Evolutionary conservation across 2,329 filamentous ascomycete species (phyloP).

Genomic region (Ophiostoma angusticollis): DNA sequence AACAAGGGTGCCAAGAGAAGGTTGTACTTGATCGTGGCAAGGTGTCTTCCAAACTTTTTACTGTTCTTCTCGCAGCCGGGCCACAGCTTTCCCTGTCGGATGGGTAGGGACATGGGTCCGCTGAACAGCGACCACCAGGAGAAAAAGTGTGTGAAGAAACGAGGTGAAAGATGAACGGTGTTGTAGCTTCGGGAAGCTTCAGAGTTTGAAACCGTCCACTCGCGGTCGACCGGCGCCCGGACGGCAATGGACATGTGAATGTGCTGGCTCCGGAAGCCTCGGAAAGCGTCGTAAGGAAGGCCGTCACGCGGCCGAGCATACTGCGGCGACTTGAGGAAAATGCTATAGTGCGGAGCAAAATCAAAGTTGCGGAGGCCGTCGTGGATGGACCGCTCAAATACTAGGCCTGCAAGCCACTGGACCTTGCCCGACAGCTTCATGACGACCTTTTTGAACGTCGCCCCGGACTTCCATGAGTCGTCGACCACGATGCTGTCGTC

Average conservation of each 20-base stretch:
- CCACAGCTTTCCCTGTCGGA: slow-evolving; percentile 85
- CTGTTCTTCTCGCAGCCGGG: slow-evolving; percentile 89
- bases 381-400: slow-evolving; percentile 76
- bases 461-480: slow-evolving; percentile 55
- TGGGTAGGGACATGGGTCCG: slow-evolving; percentile 83
- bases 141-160: slow-evolving; percentile 98
- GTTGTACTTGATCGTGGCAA: slow-evolving; percentile 98
- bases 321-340: slow-evolving; percentile 70
- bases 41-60: slow-evolving; percentile 94
- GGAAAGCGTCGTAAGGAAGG: slow-evolving; percentile 75
- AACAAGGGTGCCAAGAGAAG: slow-evolving; percentile 84
- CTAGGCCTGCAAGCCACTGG: slow-evolving; percentile 78
- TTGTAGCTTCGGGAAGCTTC: slow-evolving; percentile 86
- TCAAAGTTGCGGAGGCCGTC: slow-evolving; percentile 65
- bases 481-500: slow-evolving; percentile 48
- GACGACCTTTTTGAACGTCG: slow-evolving; percentile 93
- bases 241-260: slow-evolving; percentile 93
- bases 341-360: slow-evolving; percentile 85
- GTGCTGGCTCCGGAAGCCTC: slow-evolving; percentile 90
- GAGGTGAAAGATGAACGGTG: slow-evolving; percentile 82
- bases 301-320: slow-evolving; percentile 48
- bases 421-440: slow-evolving; percentile 98
- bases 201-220: slow-evolving; percentile 67
- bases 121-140: slow-evolving; percentile 96
- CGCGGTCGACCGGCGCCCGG: slow-evolving; percentile 70